Evolutionary conservation across 2,329 filamentous ascomycete species (phyloP), one percentile per base, ranked within the genome.

Genomic region (Scytalidium lignicola): DNA sequence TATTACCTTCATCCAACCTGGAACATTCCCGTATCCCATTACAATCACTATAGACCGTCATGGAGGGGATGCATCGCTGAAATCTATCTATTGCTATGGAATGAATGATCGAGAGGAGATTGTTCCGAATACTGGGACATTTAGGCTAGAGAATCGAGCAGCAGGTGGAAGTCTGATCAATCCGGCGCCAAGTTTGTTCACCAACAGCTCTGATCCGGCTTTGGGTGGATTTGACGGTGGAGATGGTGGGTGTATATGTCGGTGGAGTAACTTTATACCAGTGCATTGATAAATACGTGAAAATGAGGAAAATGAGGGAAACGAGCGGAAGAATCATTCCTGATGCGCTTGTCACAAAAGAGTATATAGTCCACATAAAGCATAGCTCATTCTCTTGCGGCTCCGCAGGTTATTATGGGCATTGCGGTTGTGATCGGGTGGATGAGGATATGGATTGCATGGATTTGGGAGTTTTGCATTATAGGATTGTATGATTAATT

Each of bases 181-280:
- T 59, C 69, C 69, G 10, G 67, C 73, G 9, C 68, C 65, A 19
- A 55, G 39, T 17, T 21, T 62, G n/a, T 67, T 67, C 47, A 47
- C 28, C 2, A 64, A 67, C 19, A 66, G 63, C 1, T 60, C 62
- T 1, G 69, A 82, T 52, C 57, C 65, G 10, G 72, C 68, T 21
- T 68, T 78, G 50, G 82, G 82, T 2, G 82, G 82, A 1, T 76
- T 79, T 55, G 82, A 86, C 62, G 82, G 82, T 19, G 82, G 82
- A 32, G 75, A 72, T 1, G 80, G 81, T 15, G 82, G 82, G 1
- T 85, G 82, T 60, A 72, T 68, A 63, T 85, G 82, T 62, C 69
- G 75, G 56, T 85, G 80, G 78, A 70, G 72, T 49, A 85, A 85
- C 46, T 66, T 64, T 48, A 17, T 37, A 15, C 32, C 32, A 13